Percentiles rank a stretch among this genome's conserved stretches.
phyloP scores from a whole-genome alignment of 2,329 filamentous ascomycete genomes.

The Tolypocladium endophyticum region DNA sequence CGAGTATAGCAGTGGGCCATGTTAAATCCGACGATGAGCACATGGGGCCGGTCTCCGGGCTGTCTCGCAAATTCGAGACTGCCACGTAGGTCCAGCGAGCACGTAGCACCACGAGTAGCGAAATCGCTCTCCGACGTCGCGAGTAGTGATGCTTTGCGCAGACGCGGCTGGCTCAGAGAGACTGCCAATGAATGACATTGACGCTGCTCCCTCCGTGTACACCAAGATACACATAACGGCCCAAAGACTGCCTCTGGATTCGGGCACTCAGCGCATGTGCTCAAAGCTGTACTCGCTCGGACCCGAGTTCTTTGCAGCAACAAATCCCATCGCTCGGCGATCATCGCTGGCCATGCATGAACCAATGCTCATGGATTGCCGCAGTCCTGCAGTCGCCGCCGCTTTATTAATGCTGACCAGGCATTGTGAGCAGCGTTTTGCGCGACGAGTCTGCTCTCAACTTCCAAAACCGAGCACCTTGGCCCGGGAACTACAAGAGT shows the following conservation, averaged over 20 bases:
- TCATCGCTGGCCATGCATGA: background rate
- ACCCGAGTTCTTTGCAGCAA: constrained; percentile 6
- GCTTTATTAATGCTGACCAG: constrained; percentile 38
- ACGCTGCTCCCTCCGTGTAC: background rate
- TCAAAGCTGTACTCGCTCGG: constrained; percentile 43
- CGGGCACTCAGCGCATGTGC: constrained; percentile 15
- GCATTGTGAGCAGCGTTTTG: constrained; percentile 29
- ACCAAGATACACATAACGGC: background rate
- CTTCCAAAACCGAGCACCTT: constrained; percentile 32
- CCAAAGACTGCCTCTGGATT: background rate
- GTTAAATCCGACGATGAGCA: background rate
- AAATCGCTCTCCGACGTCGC: background rate
- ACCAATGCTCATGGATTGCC: constrained; percentile 6
- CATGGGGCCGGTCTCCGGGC: background rate
- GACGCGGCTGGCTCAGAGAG: background rate
- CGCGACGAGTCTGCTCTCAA: constrained; percentile 49
- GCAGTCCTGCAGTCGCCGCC: constrained; percentile 15
- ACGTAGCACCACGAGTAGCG: background rate
- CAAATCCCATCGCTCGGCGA: constrained; percentile 2
- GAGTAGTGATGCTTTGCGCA: background rate
- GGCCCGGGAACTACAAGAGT: constrained; percentile 16
- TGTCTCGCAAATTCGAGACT: background rate
- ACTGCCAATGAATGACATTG: background rate
- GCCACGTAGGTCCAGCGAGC: background rate
- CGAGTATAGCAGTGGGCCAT: constrained; percentile 8